Conservation (phyloP, 345 rosid species). For the Streptanthus diversifolius region DNA sequence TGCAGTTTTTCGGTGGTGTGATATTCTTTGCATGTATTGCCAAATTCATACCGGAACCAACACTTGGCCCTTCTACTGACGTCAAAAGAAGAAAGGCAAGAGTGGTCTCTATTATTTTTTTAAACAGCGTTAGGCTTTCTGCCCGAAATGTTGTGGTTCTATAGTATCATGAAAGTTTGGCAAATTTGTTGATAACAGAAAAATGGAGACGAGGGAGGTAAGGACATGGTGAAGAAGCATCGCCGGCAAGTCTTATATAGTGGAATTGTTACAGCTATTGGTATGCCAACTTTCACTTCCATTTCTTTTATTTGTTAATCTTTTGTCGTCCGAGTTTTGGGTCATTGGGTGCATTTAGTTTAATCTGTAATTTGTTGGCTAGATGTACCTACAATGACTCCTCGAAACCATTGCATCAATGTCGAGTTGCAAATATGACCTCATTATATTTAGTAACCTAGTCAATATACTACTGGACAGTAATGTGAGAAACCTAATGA, state of each 20-base stretch:
- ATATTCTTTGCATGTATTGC: slow-evolving; percentile 78
- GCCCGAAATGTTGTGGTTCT: not conserved
- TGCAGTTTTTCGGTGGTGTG: slow-evolving; percentile 93
- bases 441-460: not conserved
- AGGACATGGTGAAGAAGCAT: slow-evolving; percentile 84
- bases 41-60: slow-evolving; percentile 90
- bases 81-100: slow-evolving; percentile 68
- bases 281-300: slow-evolving; percentile 38
- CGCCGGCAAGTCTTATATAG: slow-evolving; percentile 88
- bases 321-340: not conserved
- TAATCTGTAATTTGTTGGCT: slow-evolving; percentile 1
- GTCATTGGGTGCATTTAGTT: slow-evolving; percentile 6
- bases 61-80: slow-evolving; percentile 55
- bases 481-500: not conserved
- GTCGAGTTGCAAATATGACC: not conserved
- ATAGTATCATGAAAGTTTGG: slow-evolving; percentile 21
- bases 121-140: slow-evolving; percentile 5
- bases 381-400: not conserved
- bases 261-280: slow-evolving; percentile 91
- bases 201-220: slow-evolving; percentile 65
- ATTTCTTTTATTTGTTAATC: not conserved
- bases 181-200: slow-evolving; percentile 50
- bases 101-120: not conserved
- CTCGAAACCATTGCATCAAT: slow-evolving; percentile 16
- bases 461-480: not conserved